Evolutionary conservation across 2,329 filamentous ascomycete species (phyloP).

Genomic region (Setomelanomma holmii): DNA sequence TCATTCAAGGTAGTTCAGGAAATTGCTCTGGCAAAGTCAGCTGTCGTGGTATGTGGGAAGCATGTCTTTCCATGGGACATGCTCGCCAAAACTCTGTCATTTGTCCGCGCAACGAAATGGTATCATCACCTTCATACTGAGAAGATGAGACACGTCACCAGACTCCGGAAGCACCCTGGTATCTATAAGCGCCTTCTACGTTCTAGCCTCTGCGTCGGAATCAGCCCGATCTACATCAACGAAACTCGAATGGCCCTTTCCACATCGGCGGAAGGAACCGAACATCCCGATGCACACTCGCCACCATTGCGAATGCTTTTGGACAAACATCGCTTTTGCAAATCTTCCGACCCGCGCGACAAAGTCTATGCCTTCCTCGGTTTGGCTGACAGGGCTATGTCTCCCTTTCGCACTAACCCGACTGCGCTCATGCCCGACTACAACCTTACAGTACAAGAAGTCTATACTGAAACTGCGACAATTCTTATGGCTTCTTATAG

Average conservation of each 20-base stretch:
- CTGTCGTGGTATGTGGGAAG: conserved; percentile 26
- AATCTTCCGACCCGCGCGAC: conserved; percentile 36
- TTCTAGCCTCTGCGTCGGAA: conserved; percentile 22
- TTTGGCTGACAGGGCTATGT: conserved; percentile 22
- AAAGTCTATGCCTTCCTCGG: conserved; percentile 40
- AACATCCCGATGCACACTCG: neutral
- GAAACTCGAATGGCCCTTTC: conserved; percentile 22
- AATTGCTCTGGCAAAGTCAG: conserved; percentile 31
- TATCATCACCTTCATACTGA: conserved; percentile 36
- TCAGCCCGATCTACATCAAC: conserved; percentile 33
- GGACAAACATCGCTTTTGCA: conserved; percentile 31
- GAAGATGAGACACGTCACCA: conserved; percentile 28
- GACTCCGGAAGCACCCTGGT: conserved; percentile 22
- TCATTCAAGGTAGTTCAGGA: conserved; percentile 43
- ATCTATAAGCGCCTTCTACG: conserved; percentile 28
- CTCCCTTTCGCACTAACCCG: conserved; percentile 27
- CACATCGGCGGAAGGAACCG: neutral
- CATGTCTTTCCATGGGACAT: conserved; percentile 28
- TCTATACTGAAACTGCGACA: conserved; percentile 24
- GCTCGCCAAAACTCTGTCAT: conserved; percentile 29
- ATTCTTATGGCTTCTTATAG: conserved; percentile 23
- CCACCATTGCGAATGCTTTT: conserved; percentile 28
- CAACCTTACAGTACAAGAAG: conserved; percentile 25
- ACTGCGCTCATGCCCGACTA: conserved; percentile 26
- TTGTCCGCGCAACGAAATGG: conserved; percentile 31